phyloP scores from a whole-genome alignment of 2,329 filamentous ascomycete species.

The Rhynchosporium graminicola region DNA sequence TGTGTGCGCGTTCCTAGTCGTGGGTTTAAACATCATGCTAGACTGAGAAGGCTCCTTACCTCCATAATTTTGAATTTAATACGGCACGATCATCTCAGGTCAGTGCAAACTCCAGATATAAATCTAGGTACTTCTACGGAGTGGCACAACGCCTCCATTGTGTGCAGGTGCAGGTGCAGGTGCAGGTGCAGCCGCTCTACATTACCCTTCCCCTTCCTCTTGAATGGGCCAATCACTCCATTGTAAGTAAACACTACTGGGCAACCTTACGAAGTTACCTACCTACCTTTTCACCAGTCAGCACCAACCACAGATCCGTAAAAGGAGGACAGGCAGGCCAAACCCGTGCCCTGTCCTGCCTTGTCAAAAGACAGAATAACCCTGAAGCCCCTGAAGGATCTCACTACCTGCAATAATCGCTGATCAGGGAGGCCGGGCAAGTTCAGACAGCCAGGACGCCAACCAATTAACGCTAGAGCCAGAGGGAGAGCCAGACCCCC shows the following conservation, averaged over 20 bases:
- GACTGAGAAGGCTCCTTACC: too few relatives aligned
- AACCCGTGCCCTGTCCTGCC: neutral
- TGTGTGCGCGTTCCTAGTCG: neutral
- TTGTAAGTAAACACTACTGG: too few relatives aligned
- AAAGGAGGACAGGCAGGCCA: neutral
- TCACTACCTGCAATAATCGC: neutral
- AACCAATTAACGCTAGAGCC: neutral
- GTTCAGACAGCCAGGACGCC: neutral
- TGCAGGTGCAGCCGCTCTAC: neutral
- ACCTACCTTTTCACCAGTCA: neutral
- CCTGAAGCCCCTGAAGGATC: slow-evolving; percentile 6
- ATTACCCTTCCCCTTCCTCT: neutral
- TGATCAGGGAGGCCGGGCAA: neutral
- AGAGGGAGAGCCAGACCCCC: neutral
- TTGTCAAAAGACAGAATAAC: slow-evolving; percentile 13
- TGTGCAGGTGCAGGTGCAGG: too few relatives aligned
- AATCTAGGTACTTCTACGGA: neutral
- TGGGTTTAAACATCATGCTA: slow-evolving; percentile 12
- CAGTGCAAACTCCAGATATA: neutral
- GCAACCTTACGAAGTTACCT: neutral
- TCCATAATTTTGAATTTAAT: too few relatives aligned
- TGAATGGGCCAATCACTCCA: too few relatives aligned
- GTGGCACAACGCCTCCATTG: neutral
- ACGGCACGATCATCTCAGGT: neutral
- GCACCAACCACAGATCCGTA: slow-evolving; percentile 3